A percentile compares a stretch with the other conserved stretches of the same genome.
Evolutionary conservation across 1,284 basidiomycete genomes (phyloP).

Genomic region (Naganishia sp.): DNA sequence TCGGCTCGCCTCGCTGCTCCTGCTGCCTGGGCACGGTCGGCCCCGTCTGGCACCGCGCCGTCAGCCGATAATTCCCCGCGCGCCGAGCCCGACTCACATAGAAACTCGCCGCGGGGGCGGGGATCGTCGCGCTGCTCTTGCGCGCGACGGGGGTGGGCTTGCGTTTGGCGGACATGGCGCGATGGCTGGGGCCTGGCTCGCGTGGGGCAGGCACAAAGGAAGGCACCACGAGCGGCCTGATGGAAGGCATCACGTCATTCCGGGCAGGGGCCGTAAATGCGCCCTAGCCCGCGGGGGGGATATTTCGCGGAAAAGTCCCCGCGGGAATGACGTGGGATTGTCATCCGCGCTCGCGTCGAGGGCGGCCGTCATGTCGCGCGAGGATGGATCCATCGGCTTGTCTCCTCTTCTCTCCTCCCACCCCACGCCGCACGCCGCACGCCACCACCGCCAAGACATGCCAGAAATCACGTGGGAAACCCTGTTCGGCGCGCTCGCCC

Average conservation of each 20-base stretch:
- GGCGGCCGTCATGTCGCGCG: not conserved
- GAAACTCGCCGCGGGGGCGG: not conserved
- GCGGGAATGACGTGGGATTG: no score
- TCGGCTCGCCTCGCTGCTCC: not conserved
- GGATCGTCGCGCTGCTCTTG: constrained; percentile 18
- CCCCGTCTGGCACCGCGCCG: not conserved
- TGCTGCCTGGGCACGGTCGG: constrained; percentile 15
- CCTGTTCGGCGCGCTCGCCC: constrained; percentile 29
- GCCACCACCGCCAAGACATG: constrained; percentile 1
- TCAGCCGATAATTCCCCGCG: not conserved
- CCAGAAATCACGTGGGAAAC: constrained; percentile 30
- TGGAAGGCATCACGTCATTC: not conserved
- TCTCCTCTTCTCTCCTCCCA: not conserved
- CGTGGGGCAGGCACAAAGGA: not conserved
- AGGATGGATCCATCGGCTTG: not conserved
- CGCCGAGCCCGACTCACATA: constrained; percentile 6
- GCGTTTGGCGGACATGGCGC: constrained; percentile 11
- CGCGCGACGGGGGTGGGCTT: constrained; percentile 14
- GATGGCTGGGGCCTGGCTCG: not conserved
- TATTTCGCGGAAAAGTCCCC: no score
- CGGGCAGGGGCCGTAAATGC: no score
- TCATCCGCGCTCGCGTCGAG: not conserved
- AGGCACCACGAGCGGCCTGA: not conserved
- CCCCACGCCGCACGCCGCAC: no score
- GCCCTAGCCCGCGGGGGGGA: no score